These are phyloP conservation scores for Saussurea involucrata DNA, from an alignment of 129 eudicot genomes.

Conservation along the genomic window DNA sequence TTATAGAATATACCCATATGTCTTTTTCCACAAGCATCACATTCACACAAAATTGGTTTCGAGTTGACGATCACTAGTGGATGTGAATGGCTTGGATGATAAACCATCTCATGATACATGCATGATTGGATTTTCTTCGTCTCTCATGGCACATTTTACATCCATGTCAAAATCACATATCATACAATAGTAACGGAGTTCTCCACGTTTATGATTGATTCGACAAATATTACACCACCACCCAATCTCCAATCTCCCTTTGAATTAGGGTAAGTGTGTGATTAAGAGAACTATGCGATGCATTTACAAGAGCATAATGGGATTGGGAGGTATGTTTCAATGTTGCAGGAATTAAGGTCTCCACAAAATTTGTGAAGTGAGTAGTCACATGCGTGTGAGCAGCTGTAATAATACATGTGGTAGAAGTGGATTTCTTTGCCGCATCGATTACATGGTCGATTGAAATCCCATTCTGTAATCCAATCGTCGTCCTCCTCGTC, in stretches of 20 bases:
- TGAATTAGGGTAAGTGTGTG: neutral
- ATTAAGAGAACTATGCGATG: neutral
- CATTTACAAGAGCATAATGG: neutral
- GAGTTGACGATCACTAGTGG: neutral
- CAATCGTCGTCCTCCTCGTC: neutral
- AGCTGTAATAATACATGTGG: neutral
- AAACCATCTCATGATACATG: neutral
- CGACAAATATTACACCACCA: too few relatives aligned
- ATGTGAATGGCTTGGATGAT: conserved; percentile 11
- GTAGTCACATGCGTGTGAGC: neutral
- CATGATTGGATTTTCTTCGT: neutral
- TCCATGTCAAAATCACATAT: neutral
- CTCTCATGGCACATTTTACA: neutral
- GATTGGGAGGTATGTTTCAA: conserved; percentile 2
- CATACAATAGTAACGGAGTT: neutral
- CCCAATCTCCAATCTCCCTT: too few relatives aligned
- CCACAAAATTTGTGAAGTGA: neutral
- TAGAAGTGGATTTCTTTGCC: neutral
- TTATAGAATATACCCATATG: conserved; percentile 12
- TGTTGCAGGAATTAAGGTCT: neutral
- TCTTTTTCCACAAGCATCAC: conserved; percentile 19
- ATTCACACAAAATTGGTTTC: neutral
- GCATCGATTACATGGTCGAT: neutral
- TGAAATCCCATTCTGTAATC: neutral
- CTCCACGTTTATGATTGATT: too few relatives aligned